These are phyloP conservation scores for Marchantia polymorpha DNA, from an alignment of 225 moss, liverwort and hornwort genomes.

Conservation along the genomic window DNA sequence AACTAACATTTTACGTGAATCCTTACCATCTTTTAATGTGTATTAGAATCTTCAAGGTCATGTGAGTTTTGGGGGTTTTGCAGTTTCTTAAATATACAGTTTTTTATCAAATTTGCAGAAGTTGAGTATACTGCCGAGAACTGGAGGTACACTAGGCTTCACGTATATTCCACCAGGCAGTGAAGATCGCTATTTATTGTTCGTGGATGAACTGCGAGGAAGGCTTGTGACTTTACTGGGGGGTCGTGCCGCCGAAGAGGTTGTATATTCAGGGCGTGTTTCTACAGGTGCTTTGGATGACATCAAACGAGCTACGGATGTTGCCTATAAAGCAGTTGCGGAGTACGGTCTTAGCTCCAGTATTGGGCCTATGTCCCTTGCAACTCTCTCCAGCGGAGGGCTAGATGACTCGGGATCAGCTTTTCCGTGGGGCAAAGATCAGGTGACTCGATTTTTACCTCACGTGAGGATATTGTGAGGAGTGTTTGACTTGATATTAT, in stretches of 20 bases:
- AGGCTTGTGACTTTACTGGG: constrained; percentile 85
- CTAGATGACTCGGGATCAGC: constrained; percentile 82
- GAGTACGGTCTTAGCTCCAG: constrained; percentile 83
- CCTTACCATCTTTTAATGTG: too few relatives aligned
- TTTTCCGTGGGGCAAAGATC: constrained; percentile 89
- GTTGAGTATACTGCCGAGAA: constrained; percentile 83
- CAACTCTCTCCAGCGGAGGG: constrained; percentile 83
- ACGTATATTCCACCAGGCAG: constrained; percentile 83
- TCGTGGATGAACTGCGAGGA: constrained; percentile 85
- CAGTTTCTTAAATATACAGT: too few relatives aligned
- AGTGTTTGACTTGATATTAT: too few relatives aligned
- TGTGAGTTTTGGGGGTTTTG: too few relatives aligned
- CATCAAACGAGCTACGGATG: constrained; percentile 90
- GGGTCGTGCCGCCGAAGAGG: constrained; percentile 94
- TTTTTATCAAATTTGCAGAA: constrained; percentile 50
- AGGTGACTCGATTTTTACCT: constrained; percentile 40
- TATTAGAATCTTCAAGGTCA: too few relatives aligned
- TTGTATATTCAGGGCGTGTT: constrained; percentile 86
- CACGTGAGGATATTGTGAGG: background rate
- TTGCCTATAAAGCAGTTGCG: constrained; percentile 91
- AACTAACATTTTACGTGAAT: too few relatives aligned
- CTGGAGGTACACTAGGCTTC: constrained; percentile 87
- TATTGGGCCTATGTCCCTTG: constrained; percentile 80
- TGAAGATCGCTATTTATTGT: constrained; percentile 89
- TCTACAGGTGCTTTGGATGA: constrained; percentile 96